Evolutionary conservation across 208 protist genomes (phyloP).

Genomic region (Tritrichomonas musculus): DNA sequence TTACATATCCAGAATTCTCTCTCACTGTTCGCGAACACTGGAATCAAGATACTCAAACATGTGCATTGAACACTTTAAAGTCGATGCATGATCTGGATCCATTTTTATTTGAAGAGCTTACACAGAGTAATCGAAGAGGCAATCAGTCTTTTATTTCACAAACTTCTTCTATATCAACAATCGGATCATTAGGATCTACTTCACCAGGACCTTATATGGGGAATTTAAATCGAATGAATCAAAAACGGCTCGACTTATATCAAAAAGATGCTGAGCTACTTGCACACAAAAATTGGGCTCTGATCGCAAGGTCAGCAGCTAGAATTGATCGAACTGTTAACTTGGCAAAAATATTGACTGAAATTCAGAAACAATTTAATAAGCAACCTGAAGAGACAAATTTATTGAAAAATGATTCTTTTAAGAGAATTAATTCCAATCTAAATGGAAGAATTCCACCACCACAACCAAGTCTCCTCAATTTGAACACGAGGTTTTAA

Average conservation of each 20-base stretch:
- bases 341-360: neutral
- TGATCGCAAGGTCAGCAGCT: neutral
- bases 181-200: no score
- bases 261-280: no score
- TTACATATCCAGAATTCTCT: neutral
- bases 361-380: neutral
- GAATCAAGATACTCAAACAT: neutral
- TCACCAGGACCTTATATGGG: no score
- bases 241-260: no score
- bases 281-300: neutral
- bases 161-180: neutral
- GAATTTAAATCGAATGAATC: no score
- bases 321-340: neutral
- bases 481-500: no score
- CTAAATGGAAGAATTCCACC: no score
- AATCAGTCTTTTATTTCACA: neutral
- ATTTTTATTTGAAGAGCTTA: neutral
- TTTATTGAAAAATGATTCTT: no score
- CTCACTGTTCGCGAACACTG: neutral
- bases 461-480: no score
- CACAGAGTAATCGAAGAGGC: neutral
- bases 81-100: neutral
- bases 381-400: no score
- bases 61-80: neutral
- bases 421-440: no score